phyloP scores from a whole-genome alignment of 2,329 filamentous ascomycete species.

The Akanthomyces dipterigenus region DNA sequence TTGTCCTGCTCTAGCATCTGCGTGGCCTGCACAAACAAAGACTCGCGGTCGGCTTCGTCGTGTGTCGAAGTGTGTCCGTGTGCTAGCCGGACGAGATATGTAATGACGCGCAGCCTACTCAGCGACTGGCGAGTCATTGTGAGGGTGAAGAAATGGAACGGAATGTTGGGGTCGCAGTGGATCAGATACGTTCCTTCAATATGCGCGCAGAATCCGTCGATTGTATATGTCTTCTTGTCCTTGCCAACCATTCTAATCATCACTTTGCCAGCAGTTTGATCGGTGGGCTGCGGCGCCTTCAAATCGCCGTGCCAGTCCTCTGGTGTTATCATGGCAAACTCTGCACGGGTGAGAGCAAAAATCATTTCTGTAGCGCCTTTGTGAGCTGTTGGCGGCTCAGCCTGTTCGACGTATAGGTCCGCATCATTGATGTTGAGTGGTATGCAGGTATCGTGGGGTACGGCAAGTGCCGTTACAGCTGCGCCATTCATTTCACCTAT shows the following conservation, averaged over 20 bases:
- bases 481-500: constrained; percentile 60
- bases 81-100: constrained; percentile 45
- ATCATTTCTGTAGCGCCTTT: constrained; percentile 52
- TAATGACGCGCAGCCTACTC: constrained; percentile 50
- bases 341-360: constrained; percentile 50
- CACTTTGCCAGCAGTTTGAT: constrained; percentile 24
- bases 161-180: constrained; percentile 51
- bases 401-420: constrained; percentile 51
- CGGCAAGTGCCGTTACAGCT: constrained; percentile 49
- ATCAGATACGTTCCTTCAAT: constrained; percentile 51
- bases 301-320: constrained; percentile 14
- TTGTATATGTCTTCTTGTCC: constrained; percentile 39
- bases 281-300: constrained; percentile 34
- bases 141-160: constrained; percentile 52
- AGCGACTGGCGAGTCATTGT: constrained; percentile 50
- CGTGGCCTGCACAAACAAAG: constrained; percentile 47
- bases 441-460: constrained; percentile 46
- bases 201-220: constrained; percentile 47
- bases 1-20: constrained; percentile 55
- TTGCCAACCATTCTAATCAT: constrained; percentile 43
- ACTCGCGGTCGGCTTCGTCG: constrained; percentile 42
- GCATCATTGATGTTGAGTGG: constrained; percentile 57
- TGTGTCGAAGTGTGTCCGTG: constrained; percentile 32
- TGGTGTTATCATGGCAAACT: constrained; percentile 46
- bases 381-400: constrained; percentile 43